These are phyloP conservation scores for Colletotrichum coccodes DNA, from an alignment of 2,329 filamentous ascomycete species.

Conservation along the genomic window DNA sequence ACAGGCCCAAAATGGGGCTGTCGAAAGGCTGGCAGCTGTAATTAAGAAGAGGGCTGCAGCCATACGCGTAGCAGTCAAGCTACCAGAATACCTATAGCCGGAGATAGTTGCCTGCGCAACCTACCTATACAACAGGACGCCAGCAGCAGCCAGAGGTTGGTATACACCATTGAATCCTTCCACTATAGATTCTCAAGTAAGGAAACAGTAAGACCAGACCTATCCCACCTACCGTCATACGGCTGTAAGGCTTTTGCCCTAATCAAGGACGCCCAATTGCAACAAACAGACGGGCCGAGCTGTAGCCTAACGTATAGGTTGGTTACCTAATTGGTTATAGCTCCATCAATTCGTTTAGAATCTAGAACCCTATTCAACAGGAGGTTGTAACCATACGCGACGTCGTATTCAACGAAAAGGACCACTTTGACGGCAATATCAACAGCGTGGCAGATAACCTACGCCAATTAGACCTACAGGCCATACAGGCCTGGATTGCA, in stretches of 20 bases:
- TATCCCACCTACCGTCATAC: not conserved
- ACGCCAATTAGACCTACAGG: too few species aligned
- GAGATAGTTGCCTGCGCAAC: not conserved
- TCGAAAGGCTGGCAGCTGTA: too few species aligned
- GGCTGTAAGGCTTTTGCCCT: not conserved
- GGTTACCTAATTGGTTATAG: not conserved
- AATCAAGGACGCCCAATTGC: not conserved
- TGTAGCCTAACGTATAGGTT: not conserved
- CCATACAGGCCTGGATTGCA: too few species aligned
- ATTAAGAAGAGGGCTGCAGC: too few species aligned
- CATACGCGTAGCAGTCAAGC: too few species aligned
- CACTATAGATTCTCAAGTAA: not conserved
- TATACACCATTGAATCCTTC: not conserved
- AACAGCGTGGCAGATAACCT: too few species aligned
- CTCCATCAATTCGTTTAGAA: not conserved
- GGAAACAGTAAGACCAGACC: not conserved
- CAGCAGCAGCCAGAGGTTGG: not conserved
- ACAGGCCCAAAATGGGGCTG: too few species aligned
- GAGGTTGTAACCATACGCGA: not conserved
- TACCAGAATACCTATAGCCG: not conserved
- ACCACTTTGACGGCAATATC: not conserved
- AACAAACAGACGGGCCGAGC: not conserved
- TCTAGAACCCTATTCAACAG: not conserved
- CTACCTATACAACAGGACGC: not conserved
- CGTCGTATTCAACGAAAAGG: not conserved